A percentile compares a stretch with the other conserved stretches of the same genome.
Conservation (phyloP, 768 basidiomycete genomes). For the Suillus hirtellus region DNA sequence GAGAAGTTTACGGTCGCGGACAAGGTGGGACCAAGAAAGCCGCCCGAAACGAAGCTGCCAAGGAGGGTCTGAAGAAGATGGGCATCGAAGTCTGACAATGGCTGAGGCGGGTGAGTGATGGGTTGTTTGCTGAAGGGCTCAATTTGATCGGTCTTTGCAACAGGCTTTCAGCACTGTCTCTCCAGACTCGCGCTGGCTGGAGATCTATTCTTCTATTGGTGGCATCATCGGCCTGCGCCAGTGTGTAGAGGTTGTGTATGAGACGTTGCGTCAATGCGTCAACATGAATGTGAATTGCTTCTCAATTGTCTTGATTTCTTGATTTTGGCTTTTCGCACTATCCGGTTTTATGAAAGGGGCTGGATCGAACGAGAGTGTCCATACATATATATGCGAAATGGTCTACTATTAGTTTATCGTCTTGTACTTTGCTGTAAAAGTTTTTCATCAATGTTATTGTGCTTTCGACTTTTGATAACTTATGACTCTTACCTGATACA, state of each 20-base stretch:
- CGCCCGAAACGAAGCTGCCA: conserved; percentile 81
- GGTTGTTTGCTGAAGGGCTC: conserved; percentile 24
- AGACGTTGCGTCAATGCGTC: conserved; percentile 18
- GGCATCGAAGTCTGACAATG: conserved; percentile 47
- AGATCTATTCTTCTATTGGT: conserved; percentile 16
- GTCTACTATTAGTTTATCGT: conserved; percentile 11
- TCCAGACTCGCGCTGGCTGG: conserved; percentile 60
- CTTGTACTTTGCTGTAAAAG: background rate
- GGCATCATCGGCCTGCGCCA: conserved; percentile 44
- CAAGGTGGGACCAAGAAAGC: conserved; percentile 76
- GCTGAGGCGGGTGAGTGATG: conserved; percentile 11
- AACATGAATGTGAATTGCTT: background rate
- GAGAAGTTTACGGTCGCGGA: conserved; percentile 59
- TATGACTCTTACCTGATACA: background rate
- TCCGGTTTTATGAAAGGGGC: conserved; percentile 2
- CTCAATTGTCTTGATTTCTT: conserved; percentile 2
- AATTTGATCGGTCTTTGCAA: conserved; percentile 1
- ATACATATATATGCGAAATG: conserved; percentile 5
- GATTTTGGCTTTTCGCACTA: conserved; percentile 1
- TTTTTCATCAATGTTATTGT: conserved; percentile 4
- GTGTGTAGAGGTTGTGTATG: conserved; percentile 65
- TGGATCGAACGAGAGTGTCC: conserved; percentile 11
- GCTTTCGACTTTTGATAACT: background rate
- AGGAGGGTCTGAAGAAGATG: conserved; percentile 62
- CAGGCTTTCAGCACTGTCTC: conserved; percentile 48